Evolutionary conservation across 345 rosid genomes (phyloP), one percentile per base, ranked within the genome.

Genomic region (Turnera subulata): DNA sequence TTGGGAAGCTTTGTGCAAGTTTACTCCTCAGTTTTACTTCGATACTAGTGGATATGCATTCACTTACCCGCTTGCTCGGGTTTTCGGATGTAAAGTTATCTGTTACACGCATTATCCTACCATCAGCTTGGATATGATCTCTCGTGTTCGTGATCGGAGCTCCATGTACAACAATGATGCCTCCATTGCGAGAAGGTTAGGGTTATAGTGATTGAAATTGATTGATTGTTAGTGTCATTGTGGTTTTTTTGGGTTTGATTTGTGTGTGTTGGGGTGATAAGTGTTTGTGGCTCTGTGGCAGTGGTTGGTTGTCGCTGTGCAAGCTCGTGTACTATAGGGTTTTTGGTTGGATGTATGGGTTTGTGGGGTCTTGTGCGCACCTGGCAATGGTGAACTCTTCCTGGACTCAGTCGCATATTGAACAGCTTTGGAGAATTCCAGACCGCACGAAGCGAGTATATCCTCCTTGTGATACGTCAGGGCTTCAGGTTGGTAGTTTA

Each of bases 21-120:
- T 82, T 51, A 82, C 94, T 25, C 99, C 97, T 54, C 49, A 59
- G 23, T 75, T 76, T 63, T 86, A 72, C 65, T 73, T 89, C 32
- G 99, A 93, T 67, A 93, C 97, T 0, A 76, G 91, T 49, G 99
- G 99, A 26, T 89, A 89, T 55, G 99, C 99, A 61, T 89, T 93
- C 53, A 85, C 97, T 0, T 93, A 93, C 68, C 97, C 96, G 25
- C 70, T 93, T 61, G 97, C 97, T 10, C 74, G 96, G 51, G n/a
- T 89, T 56, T 89, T 89, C 74, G 97, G 99, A 19, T 89, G 99
- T 76, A 85, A 81, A 76, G 96, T 93, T 72, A 72, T 89, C 60
- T 93, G 97, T 66, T 89, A 89, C 49, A 86, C 94, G 6, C 99
- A 89, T 78, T 93, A 93, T 50, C 99, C 97, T 69, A 89, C 97